Evolutionary conservation across 768 basidiomycete species (phyloP), one percentile per base, ranked within the genome.

Genomic region (Russula foetens): DNA sequence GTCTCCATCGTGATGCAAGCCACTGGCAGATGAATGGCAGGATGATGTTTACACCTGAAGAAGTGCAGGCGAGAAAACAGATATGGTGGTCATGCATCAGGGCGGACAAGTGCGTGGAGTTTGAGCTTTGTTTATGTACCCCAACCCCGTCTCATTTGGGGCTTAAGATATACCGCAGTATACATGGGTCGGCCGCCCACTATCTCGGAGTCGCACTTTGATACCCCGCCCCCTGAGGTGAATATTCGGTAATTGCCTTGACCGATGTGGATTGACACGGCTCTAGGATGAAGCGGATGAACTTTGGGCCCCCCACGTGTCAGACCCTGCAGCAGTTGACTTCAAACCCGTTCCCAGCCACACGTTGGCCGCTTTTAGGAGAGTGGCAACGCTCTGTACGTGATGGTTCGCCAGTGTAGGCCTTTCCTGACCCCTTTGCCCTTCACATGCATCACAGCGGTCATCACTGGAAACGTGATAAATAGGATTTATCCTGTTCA

Each of bases 51-150:
- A 80, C 81, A 9, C 44, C 58, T 17, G 51, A 83, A 66, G 90
- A 91, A 70, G 83, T 80, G 29, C 86, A 90, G 69, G 81, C 78
- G 5, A 79, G 89, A 63, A 81, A 83, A 52, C 86, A 88, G 64
- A 85, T 90, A 45, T 92, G 89, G 89, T 90, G 87, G 86, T 77
- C 79, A 17, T 90, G 88, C 68, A 80, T 81, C 66, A 73, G 85
- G 45, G 81, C 82, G 45, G 88, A 92, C 67, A 81, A 85, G 87
- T 88, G 63, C 33, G 79, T 58, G 39, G 28, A 38, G 39, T 15
- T 31, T 31, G 47, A 23, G 24, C 35, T 62, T 65, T 47, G 33
- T 56, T n/a, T 60, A 44, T 51, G 21, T 52, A 24, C 41, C n/a
- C 26, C 39, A 23, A 31, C 24, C 44, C 39, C 56, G 56, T 52